A percentile compares a stretch with the other conserved stretches of the same genome.
Conservation (phyloP, 352 stramenopile genomes). For the Albugo laibachii region DNA sequence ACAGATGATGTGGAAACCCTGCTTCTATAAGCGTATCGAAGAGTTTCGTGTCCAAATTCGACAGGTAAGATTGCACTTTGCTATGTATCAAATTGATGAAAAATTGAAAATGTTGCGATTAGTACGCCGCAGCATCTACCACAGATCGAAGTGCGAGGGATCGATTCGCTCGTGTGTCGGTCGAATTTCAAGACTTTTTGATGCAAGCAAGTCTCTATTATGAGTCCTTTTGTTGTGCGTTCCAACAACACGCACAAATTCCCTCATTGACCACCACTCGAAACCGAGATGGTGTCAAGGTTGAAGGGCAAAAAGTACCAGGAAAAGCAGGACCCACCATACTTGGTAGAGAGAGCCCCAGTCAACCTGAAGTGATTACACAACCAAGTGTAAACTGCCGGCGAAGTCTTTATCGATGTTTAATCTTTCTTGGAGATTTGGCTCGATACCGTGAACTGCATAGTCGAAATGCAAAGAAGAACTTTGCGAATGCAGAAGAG, state of each 20-base stretch:
- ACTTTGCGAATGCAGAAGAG: constrained; percentile 42
- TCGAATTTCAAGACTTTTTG: constrained; percentile 58
- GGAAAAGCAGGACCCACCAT: constrained; percentile 3
- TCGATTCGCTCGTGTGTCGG: constrained; percentile 53
- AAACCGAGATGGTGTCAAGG: background rate
- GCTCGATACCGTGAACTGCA: constrained; percentile 67
- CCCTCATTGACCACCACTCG: background rate
- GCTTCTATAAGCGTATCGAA: constrained; percentile 83
- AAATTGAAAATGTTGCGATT: constrained; percentile 1
- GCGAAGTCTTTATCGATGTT: constrained; percentile 59
- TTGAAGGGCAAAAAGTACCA: no score
- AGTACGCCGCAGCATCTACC: constrained; percentile 44
- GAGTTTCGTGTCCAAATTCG: constrained; percentile 73
- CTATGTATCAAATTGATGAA: background rate
- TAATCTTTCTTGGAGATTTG: constrained; percentile 65
- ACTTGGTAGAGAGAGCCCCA: constrained; percentile 12
- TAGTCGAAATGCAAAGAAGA: constrained; percentile 70
- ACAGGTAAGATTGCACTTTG: constrained; percentile 16
- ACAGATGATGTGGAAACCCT: constrained; percentile 77
- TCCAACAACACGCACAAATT: constrained; percentile 11
- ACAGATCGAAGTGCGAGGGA: constrained; percentile 45
- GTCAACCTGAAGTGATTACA: constrained; percentile 1
- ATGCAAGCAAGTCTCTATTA: constrained; percentile 44
- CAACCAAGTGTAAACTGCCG: constrained; percentile 15
- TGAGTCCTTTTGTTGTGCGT: constrained; percentile 33